Base-by-base conservation (phyloP, 2,329 filamentous ascomycete genomes). In the Lachnellula arida region DNA sequence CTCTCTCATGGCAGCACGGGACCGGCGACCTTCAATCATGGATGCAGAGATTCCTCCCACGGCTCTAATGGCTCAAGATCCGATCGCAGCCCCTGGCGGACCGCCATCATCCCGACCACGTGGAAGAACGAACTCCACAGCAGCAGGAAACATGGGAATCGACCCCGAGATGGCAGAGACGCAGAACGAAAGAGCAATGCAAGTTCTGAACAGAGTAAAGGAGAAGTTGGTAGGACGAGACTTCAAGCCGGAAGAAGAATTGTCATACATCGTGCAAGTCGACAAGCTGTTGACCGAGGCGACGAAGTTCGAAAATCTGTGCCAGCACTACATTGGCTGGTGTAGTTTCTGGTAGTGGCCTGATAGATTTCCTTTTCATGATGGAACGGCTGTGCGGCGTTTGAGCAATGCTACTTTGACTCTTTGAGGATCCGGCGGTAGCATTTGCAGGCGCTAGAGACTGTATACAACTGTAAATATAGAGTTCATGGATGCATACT, bases 311-410 rank as follows among this genome's bases (percentile, higher is more conserved):
- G 94, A 97, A 80, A 97, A 97, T 72, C 77, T 99, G 59, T 99
- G 94, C 71, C 94, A 97, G 78, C 94, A 97, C 76, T 99, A 97
- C 72, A 96, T 97, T 66, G 94, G 94, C 61, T 97, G 93, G 93
- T 97, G 93, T 75, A 95, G 90, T 74, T 97, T 97, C 80, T 97
- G 93, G 93, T 97, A 57, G 14, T 32, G 28, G 28, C 9, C 9
- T 32, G 9, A 32, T 32, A 32, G 8, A 32, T 32, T 32, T 32
- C 28, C 9, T 32, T 32, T 32, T 32, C 28, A 32, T 32, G 28
- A 32, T 32, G 28, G 28, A 32, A 32, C 28, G 28, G 28, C 28
- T 12, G 28, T 32, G 28, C 4, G 28, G 28, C 28, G 28, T 32
- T 32, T 32, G 28, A 32, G 9, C 28, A 9, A 32, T 32, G 28